Base-by-base conservation (phyloP, 2,329 filamentous ascomycete species). In the Fusarium heterosporum region DNA sequence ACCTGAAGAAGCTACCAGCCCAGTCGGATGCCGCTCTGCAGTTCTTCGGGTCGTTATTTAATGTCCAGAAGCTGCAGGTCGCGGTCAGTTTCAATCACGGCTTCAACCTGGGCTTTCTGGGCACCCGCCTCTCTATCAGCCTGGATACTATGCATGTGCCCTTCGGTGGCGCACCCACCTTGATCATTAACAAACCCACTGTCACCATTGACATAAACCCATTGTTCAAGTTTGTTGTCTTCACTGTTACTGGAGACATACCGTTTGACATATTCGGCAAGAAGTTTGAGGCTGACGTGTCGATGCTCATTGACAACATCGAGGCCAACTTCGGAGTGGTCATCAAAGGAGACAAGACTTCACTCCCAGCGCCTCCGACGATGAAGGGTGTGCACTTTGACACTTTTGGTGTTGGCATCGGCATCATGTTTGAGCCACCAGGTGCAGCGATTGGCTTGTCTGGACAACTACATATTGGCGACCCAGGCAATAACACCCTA, bases 191-290 rank as follows among this genome's bases (percentile, higher is more conserved):
- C 0, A 54, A 39, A 1, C 54, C 54, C 10, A 54, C 39, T 12
- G 48, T 14, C 12, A 54, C 30, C n/a, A 57, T 57, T 22, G 26
- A 54, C 26, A 54, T 57, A 39, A 57, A 57, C 10, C 48, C 54
- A 3, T 8, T 39, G 0, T 54, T 39, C 39, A 39, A 39, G 25
- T 57, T 54, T 0, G 19, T 57, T 1, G 25, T 30, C 10, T 54
- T 54, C 2, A 38, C 30, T 0, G 48, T 57, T 16, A 26, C 48
- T 1, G 54, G 54, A 0, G 19, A 9, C 2, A 55, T 57, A 6
- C 54, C 48, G 4, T 57, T 57, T 9, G 11, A 17, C 3, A 22
- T 57, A 3, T 57, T 57, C 8, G 49, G 5, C 0, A 57, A 38
- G 6, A 19, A 43, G 1, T 54, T 55, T 6, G 39, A 57, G 4